Evolutionary conservation across 148 eudicot genomes (phyloP).

Genomic region (Chenopodium berlandieri): DNA sequence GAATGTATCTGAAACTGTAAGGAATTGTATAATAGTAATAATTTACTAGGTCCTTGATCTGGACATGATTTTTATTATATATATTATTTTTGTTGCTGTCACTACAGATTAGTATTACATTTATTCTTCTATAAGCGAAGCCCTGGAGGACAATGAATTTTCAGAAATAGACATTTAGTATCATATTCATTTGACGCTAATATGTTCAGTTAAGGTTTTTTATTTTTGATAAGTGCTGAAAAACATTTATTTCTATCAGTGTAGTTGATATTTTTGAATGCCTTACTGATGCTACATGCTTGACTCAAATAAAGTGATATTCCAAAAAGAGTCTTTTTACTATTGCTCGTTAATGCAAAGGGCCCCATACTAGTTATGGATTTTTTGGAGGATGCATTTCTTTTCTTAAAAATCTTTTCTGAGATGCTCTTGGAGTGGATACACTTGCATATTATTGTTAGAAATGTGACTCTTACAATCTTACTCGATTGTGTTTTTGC

Average conservation of each 20-base stretch:
- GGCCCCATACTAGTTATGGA: neutral
- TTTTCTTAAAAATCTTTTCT: too few species aligned
- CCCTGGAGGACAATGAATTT: neutral
- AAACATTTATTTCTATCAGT: neutral
- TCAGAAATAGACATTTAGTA: neutral
- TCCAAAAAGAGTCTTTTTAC: neutral
- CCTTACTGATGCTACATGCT: conserved; percentile 6
- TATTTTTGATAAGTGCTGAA: neutral
- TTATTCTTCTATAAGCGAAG: neutral
- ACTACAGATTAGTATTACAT: neutral
- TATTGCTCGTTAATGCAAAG: neutral
- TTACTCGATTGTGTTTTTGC: neutral
- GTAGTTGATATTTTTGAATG: neutral
- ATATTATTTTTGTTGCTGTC: neutral
- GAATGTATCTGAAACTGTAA: neutral
- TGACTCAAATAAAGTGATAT: neutral
- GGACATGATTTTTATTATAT: neutral
- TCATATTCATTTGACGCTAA: neutral
- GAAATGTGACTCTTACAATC: neutral
- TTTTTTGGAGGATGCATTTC: too few species aligned
- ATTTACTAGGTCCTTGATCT: neutral
- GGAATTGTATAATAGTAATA: too few species aligned
- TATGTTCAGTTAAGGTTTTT: too few species aligned
- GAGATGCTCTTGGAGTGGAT: too few species aligned
- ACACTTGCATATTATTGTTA: neutral